Evolutionary conservation across 441 rosid genomes (phyloP), one percentile per base, ranked within the genome.

Genomic region (Eruca vesicaria): DNA sequence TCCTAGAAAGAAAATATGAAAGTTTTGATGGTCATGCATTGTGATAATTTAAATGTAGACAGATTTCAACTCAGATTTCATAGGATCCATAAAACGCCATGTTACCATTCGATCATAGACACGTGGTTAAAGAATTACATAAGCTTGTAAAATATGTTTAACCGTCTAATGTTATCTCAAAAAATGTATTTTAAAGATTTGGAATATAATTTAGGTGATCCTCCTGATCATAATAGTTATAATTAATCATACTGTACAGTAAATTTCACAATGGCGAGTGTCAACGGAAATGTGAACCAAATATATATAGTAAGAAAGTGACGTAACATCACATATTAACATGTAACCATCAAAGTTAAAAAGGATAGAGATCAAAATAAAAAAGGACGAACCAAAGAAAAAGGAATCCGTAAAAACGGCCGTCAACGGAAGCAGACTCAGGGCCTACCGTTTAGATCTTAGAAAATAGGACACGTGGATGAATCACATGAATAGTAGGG

Each of bases 391-490:
- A 48, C 3, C 7, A 21, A 0, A 32, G 55, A 0, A 68, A 57
- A 2, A 1, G 38, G 50, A 55, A 21, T 50, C 79, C 79, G 66
- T 56, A 61, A 57, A 63, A 76, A 76, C 71, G 70, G 71, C 79
- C 75, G 79, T 76, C 79, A 76, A 69, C 41, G 66, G 58, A 53
- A 60, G 19, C 67, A 45, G 78, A 66, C 60, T 58, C 50, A 9
- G 56, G 53, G 16, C 79, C 69, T 75, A 76, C 66, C 58, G 69
- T 62, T 63, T 43, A 69, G 71, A 65, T 65, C 56, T 45, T 31
- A 5, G 18, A 19, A 28, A 67, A 55, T 15, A 3, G 0, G 32
- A 78, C 82, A 83, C 83, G 86, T 81, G 56, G 72, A 45, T 8
- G 26, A 48, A 66, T 70, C 75, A 57, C 63, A 81, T 77, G 72